Evolutionary conservation across 2,329 filamentous ascomycete species (phyloP), one percentile per base, ranked within the genome.

Genomic region (Xylaria hypoxylon): DNA sequence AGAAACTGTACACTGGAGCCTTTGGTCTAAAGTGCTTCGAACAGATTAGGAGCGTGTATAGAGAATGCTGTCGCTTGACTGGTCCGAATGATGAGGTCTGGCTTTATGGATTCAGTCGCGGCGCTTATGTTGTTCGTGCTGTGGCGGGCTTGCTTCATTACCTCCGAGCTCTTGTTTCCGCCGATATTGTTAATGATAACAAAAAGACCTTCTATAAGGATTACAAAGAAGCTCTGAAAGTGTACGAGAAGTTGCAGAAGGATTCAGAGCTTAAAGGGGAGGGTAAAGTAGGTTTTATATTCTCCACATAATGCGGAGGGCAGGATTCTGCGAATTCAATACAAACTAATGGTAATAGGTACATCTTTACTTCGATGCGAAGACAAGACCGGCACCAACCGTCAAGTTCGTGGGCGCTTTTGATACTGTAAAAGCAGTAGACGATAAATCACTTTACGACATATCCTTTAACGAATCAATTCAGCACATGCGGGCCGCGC

Each of bases 61-160:
- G 22, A 26, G 51, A 42, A 42, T 55, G 40, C 5, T 45, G 53
- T 22, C 53, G 53, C 24, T 57, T 57, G 17, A 57, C 53, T 6
- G 38, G 26, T 31, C 38, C 38, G 11, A 17, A 45, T 33, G 51
- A 55, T 11, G 53, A 57, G 13, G 26, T 57, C 38, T 57, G 40
- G 53, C 7, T 57, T 15, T 45, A 57, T 45, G 53, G 53, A 45
- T 57, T 57, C 38, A 57, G 53, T 45, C 53, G 53, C 33, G 53
- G 53, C 17, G 53, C 40, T 10, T 57, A 45, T 57, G 53, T 57
- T 19, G 38, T 31, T 44, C 53, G 53, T 19, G 53, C 38, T 6
- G 53, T 45, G 10, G 53, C 40, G 24, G 53, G 53, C 26, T 19
- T 57, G 17, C 53, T 57, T 33, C 40, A 57, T 45, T n/a, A 57